phyloP scores from a whole-genome alignment of 352 stramenopile genomes.

The Peronosclerospora sorghi region DNA sequence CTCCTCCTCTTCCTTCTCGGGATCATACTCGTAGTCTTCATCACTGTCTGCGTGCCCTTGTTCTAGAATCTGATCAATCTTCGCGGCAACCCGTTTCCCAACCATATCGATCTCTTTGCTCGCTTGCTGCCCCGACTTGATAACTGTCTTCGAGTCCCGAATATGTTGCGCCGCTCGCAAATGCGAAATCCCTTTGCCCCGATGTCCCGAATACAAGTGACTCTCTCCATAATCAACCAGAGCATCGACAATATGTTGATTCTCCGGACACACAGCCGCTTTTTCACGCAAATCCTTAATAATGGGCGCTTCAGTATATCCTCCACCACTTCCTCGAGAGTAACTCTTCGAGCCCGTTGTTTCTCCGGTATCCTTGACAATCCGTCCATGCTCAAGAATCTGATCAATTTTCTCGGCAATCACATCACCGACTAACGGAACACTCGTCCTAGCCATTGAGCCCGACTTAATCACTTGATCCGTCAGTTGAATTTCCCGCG shows the following conservation, averaged over 20 bases:
- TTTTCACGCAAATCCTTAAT: constrained; percentile 51
- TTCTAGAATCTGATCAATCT: constrained; percentile 67
- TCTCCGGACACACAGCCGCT: constrained; percentile 39
- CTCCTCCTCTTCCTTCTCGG: constrained; percentile 16
- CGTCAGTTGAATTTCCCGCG: constrained; percentile 45
- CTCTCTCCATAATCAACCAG: constrained; percentile 62
- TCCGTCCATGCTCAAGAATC: constrained; percentile 54
- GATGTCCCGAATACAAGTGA: constrained; percentile 46
- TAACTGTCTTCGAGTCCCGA: constrained; percentile 33
- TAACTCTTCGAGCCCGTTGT: constrained; percentile 9
- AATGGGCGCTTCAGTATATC: constrained; percentile 46
- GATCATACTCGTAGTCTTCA: constrained; percentile 43
- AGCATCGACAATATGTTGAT: constrained; percentile 56
- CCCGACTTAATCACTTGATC: constrained; percentile 41
- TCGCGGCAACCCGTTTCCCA: constrained; percentile 36
- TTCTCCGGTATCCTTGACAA: constrained; percentile 31
- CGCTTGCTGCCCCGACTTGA: constrained; percentile 42
- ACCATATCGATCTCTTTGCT: constrained; percentile 49
- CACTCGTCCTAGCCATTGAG: constrained; percentile 24
- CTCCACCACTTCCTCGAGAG: constrained; percentile 24
- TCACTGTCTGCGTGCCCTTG: constrained; percentile 65
- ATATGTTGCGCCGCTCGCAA: constrained; percentile 53
- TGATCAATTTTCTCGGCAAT: constrained; percentile 77
- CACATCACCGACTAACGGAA: constrained; percentile 50
- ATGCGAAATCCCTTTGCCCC: constrained; percentile 66